These are phyloP conservation scores for Vanderwaltozyma verrucispora DNA, from an alignment of 805 yeast species.

Conservation along the genomic window DNA sequence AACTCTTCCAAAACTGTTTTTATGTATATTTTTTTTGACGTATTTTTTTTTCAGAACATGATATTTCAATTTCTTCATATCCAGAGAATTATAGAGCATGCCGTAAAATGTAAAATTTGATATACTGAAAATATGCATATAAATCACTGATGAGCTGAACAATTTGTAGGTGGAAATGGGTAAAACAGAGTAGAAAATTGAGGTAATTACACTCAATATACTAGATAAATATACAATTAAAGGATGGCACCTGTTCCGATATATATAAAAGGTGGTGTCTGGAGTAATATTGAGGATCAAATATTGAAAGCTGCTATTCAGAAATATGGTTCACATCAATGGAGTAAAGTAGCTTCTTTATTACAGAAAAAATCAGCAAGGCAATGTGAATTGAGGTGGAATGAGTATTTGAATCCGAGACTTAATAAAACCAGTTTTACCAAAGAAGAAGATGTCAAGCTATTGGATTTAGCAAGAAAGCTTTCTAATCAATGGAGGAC, in stretches of 20 bases:
- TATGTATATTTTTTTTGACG: no score
- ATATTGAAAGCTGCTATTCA: slow-evolving; percentile 83
- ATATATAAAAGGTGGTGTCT: slow-evolving; percentile 78
- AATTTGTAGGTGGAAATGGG: no score
- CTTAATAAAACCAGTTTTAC: slow-evolving; percentile 61
- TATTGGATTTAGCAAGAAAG: slow-evolving; percentile 53
- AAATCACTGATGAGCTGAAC: no score
- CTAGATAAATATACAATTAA: neutral
- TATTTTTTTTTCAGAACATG: no score
- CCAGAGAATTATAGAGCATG: no score
- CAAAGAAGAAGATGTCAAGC: slow-evolving; percentile 61
- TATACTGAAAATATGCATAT: no score
- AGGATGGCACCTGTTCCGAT: slow-evolving; percentile 41
- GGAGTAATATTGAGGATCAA: slow-evolving; percentile 83
- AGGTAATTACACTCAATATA: no score
- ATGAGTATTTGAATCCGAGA: slow-evolving; percentile 72
- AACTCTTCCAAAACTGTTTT: no score
- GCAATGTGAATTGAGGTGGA: slow-evolving; percentile 91
- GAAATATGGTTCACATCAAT: slow-evolving; percentile 88
- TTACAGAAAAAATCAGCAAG: slow-evolving; percentile 77
- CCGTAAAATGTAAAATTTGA: no score
- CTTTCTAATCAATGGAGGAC: slow-evolving; percentile 94
- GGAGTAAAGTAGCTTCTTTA: slow-evolving; percentile 87
- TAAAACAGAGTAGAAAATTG: no score
- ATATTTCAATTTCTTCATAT: no score